Base-by-base conservation (phyloP, 345 rosid species). In the Heritiera fomes region DNA sequence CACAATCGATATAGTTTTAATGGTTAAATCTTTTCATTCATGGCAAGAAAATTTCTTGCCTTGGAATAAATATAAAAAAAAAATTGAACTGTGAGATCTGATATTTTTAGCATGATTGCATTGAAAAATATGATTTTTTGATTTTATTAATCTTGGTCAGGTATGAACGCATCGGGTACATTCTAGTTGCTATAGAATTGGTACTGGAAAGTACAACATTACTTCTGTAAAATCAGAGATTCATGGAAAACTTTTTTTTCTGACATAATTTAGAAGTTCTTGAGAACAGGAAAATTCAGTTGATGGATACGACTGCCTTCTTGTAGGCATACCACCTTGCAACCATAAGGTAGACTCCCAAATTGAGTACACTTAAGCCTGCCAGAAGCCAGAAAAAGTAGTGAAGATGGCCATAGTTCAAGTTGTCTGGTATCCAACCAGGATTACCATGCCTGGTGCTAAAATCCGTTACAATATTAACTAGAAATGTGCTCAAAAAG, bases 401-500 rank as follows among this genome's bases (percentile, higher is more conserved):
- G 69, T 87, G 83, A 13, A 86, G 86, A 77, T 80, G 86, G 0
- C 84, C 88, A 50, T 40, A 67, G 81, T 87, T 89, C 85, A 89
- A 77, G 74, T 89, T 87, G 67, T 89, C 86, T 43, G 89, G 90
- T 40, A 87, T 85, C 89, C 90, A 89, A 15, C 89, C 86, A 52
- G 79, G 82, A 74, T 77, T 65, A 7, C 89, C 89, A 49, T 85
- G 15, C 34, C 78, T 72, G 7, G 73, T 81, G 13, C 86, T 89
- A n/a, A 82, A n/a, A 62, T 58, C 80, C 68, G 85, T 80, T 78
- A 84, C 87, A 14, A 82, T 75, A 18, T 85, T 83, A 4, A 87
- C 86, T 8, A 84, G 83, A 77, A 87, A 79, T 6, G 88, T 84
- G 77, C 89, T 87, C 53, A 87, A 62, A 77, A 87, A 86, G 73